Percentiles rank a stretch among this genome's conserved stretches.
Evolutionary conservation across 2,329 filamentous ascomycete genomes (phyloP).

Genomic region (Talaromyces sp.): DNA sequence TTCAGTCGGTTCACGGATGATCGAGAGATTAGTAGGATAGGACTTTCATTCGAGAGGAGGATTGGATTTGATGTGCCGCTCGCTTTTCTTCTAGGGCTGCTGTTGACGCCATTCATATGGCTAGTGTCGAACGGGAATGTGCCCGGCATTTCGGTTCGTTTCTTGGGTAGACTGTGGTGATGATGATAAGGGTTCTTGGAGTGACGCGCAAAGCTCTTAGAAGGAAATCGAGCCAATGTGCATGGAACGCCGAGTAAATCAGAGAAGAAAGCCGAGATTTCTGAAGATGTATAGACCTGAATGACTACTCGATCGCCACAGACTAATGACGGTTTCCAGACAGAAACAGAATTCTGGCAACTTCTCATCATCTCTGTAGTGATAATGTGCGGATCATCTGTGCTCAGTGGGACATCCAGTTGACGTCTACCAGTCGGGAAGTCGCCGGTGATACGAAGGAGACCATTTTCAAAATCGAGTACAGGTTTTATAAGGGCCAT

Average conservation of each 20-base stretch:
- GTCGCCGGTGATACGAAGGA: constrained; percentile 59
- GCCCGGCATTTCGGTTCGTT: constrained; percentile 46
- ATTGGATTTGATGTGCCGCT: constrained; percentile 55
- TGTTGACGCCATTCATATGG: constrained; percentile 22
- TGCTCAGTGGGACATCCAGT: constrained; percentile 39
- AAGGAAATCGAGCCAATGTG: constrained; percentile 77
- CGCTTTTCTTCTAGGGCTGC: neutral
- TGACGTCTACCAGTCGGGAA: constrained; percentile 34
- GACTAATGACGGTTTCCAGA: constrained; percentile 60
- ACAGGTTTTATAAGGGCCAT: constrained; percentile 81
- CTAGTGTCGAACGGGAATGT: constrained; percentile 50
- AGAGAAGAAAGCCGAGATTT: constrained; percentile 76
- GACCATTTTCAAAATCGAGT: constrained; percentile 67
- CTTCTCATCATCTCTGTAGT: constrained; percentile 59
- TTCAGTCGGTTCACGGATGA: constrained; percentile 80
- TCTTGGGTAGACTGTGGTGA: neutral
- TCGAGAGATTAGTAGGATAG: constrained; percentile 79
- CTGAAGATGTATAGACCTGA: constrained; percentile 64
- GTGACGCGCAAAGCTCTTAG: constrained; percentile 64
- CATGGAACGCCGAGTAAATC: constrained; percentile 73
- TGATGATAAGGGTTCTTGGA: constrained; percentile 67
- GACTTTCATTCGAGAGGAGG: constrained; percentile 86
- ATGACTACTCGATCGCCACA: constrained; percentile 78
- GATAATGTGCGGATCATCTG: constrained; percentile 50
- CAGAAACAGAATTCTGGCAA: constrained; percentile 31